phyloP scores from a whole-genome alignment of 805 yeast species.

The Yamadazyma olivae region DNA sequence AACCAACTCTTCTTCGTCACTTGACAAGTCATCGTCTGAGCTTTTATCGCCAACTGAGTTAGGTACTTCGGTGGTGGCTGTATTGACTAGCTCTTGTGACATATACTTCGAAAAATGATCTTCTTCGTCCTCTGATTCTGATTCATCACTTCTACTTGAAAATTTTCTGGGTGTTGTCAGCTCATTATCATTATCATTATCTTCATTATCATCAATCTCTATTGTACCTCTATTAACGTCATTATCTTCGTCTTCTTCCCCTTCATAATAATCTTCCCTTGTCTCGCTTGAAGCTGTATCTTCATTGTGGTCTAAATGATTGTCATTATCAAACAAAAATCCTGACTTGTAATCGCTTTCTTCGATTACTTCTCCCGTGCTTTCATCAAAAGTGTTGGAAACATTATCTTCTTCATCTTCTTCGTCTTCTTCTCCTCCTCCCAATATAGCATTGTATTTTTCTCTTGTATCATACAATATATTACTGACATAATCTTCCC shows the following conservation, averaged over 20 bases:
- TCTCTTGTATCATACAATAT: conserved; percentile 86
- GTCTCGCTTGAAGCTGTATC: conserved; percentile 28
- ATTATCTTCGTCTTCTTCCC: conserved; percentile 17
- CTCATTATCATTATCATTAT: background rate
- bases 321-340: conserved; percentile 26
- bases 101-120: conserved; percentile 70
- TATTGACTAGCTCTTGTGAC: conserved; percentile 68
- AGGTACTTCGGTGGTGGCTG: conserved; percentile 35
- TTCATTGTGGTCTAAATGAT: conserved; percentile 30
- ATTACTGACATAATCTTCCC: conserved; percentile 82
- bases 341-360: conserved; percentile 27
- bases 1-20: conserved; percentile 13
- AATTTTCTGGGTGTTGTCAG: conserved; percentile 4
- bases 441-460: conserved; percentile 89
- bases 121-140: conserved; percentile 35
- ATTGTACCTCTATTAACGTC: conserved; percentile 2
- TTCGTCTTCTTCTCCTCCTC: conserved; percentile 64
- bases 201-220: conserved; percentile 11
- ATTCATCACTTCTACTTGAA: conserved; percentile 34
- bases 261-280: conserved; percentile 29
- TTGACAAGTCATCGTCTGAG: conserved; percentile 42
- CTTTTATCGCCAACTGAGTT: conserved; percentile 13
- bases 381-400: conserved; percentile 34
- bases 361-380: conserved; percentile 36
- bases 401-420: conserved; percentile 24